A percentile compares a stretch with the other conserved stretches of the same genome.
phyloP scores from a whole-genome alignment of 1,284 basidiomycete species.

The Sanghuangporus sanghuang region DNA sequence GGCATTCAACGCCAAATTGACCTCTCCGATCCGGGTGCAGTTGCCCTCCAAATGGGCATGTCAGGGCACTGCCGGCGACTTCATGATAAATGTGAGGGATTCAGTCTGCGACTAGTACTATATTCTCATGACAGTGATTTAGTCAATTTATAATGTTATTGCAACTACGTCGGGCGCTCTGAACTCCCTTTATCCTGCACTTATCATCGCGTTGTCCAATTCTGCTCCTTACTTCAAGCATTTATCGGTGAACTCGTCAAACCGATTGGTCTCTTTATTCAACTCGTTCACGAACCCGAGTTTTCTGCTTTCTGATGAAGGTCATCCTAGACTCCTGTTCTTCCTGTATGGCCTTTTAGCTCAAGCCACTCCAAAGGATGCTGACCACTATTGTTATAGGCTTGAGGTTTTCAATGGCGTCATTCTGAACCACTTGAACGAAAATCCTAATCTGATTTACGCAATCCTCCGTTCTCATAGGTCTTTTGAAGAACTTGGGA shows the following conservation, averaged over 20 bases:
- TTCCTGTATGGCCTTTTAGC: conserved; percentile 59
- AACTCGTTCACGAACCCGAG: conserved; percentile 84
- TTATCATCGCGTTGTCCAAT: conserved; percentile 88
- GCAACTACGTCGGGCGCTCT: conserved; percentile 81
- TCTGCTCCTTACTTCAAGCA: conserved; percentile 82
- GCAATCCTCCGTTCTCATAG: conserved; percentile 79
- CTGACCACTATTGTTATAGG: conserved; percentile 35
- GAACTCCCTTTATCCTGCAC: conserved; percentile 84
- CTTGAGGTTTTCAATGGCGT: conserved; percentile 89
- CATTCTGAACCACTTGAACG: conserved; percentile 61
- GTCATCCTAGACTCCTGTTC: conserved; percentile 87
- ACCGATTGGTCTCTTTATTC: conserved; percentile 82
- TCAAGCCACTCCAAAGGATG: conserved; percentile 7
- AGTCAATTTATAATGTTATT: conserved; percentile 86
- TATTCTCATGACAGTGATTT: conserved; percentile 18
- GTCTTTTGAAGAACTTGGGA: conserved; percentile 82
- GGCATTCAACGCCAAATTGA: conserved; percentile 66
- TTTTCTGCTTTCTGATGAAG: conserved; percentile 90
- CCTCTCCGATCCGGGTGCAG: conserved; percentile 54
- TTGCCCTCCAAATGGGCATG: conserved; percentile 73
- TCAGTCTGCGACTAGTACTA: neutral
- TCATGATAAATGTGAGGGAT: conserved; percentile 75
- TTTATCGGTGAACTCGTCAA: conserved; percentile 76
- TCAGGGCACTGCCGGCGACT: conserved; percentile 76
- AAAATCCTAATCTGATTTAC: conserved; percentile 88